phyloP scores from a whole-genome alignment of 1,139 yeast species.

The Yamadazyma sp. region DNA sequence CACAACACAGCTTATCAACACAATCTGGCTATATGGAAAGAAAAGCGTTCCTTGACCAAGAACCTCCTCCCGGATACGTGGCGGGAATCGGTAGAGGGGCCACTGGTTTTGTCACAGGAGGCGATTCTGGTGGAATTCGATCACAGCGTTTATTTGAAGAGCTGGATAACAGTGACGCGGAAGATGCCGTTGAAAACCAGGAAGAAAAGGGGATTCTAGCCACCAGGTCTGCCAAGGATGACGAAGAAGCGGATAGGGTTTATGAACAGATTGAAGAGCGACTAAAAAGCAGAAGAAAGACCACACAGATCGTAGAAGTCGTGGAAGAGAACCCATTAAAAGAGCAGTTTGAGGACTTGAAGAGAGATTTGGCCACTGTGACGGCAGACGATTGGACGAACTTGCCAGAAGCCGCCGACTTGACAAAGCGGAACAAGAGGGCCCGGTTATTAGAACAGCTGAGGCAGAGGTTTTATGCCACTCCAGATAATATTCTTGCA shows the following conservation, averaged over 20 bases:
- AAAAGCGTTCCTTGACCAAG: constrained; percentile 73
- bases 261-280: constrained; percentile 65
- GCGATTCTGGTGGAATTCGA: constrained; percentile 61
- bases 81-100: constrained; percentile 97
- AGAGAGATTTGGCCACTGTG: constrained; percentile 58
- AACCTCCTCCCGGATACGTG: constrained; percentile 86
- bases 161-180: constrained; percentile 25
- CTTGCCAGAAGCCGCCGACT: constrained; percentile 87
- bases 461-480: constrained; percentile 74
- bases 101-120: constrained; percentile 83
- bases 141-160: constrained; percentile 18
- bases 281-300: constrained; percentile 6
- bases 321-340: constrained; percentile 18
- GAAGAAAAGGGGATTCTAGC: constrained; percentile 34
- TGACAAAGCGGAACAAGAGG: constrained; percentile 78
- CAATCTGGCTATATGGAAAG: constrained; percentile 40
- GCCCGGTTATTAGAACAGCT: constrained; percentile 61
- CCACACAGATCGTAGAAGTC: constrained; percentile 25
- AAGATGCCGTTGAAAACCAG: constrained; percentile 24
- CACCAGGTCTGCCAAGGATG: constrained; percentile 50
- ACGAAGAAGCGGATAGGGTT: constrained; percentile 71
- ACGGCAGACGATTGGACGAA: constrained; percentile 75
- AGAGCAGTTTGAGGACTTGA: constrained; percentile 49
- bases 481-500: constrained; percentile 68
- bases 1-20: no score